A percentile compares a stretch with the other conserved stretches of the same genome.
Evolutionary conservation across 129 eudicot genomes (phyloP).

Genomic region (Tagetes erecta): DNA sequence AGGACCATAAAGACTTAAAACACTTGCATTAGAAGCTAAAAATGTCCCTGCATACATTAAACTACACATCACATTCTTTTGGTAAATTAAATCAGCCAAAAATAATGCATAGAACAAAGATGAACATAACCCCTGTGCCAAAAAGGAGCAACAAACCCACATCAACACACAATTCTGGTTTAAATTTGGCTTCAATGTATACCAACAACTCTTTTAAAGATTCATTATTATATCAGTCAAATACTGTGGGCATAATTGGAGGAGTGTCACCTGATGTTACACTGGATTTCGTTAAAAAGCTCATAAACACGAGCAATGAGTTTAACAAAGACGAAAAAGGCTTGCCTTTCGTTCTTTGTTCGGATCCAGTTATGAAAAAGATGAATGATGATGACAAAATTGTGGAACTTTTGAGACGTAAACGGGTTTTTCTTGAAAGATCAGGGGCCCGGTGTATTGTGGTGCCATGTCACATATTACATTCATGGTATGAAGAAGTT

Average conservation of each 20-base stretch:
- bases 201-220: slow-evolving; percentile 9
- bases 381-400: slow-evolving; percentile 31
- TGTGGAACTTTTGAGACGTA: slow-evolving; percentile 51
- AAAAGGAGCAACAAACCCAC: slow-evolving; percentile 30
- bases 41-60: slow-evolving; percentile 53
- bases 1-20: not conserved
- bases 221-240: slow-evolving; percentile 34
- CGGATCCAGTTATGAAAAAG: slow-evolving; percentile 47
- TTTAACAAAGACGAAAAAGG: slow-evolving; percentile 32
- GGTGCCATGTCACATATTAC: slow-evolving; percentile 72
- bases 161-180: slow-evolving; percentile 18
- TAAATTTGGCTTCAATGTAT: slow-evolving; percentile 18
- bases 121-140: slow-evolving; percentile 33
- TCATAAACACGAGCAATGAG: slow-evolving; percentile 42
- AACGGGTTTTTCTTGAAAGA: slow-evolving; percentile 57
- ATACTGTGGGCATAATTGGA: slow-evolving; percentile 64
- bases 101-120: slow-evolving; percentile 22
- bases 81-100: slow-evolving; percentile 37
- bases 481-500: slow-evolving; percentile 67
- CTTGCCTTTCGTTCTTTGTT: slow-evolving; percentile 61
- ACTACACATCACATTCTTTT: slow-evolving; percentile 35
- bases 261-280: slow-evolving; percentile 51
- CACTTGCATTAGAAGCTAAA: slow-evolving; percentile 12
- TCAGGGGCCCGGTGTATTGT: slow-evolving; percentile 72
- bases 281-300: slow-evolving; percentile 52